Base-by-base conservation (phyloP, 2,329 filamentous ascomycete genomes). In the Diaporthe batatas region DNA sequence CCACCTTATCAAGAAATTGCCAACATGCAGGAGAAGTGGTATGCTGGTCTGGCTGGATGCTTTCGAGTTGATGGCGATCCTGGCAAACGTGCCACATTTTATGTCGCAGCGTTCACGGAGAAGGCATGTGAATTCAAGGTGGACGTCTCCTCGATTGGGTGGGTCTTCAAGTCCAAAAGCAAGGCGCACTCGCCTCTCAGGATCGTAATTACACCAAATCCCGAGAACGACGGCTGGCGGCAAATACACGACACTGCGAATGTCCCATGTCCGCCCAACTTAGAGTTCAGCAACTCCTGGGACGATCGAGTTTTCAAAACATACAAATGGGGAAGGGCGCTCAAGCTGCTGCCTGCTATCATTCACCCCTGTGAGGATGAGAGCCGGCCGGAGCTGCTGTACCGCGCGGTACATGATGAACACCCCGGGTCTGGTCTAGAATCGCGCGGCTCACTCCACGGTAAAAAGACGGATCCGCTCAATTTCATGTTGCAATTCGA, bases 401-500 rank as follows among this genome's bases (percentile, higher is more conserved):
- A 53, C 32, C 64, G 49, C 14, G 64, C 5, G 12, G n/a, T 68
- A 16, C 64, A 68, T 23, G 32, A 14, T 1, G 14, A 12, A 6
- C 64, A 68, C 7, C 32, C 11, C 2, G 34, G 32, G 14, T 6
- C 21, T 2, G 64, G 64, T 29, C 49, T 53, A 14, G 1, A 18
- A 6, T 51, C 49, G n/a, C 49, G 64, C 3, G 64, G 64, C 0
- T 68, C 4, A 12, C 39, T 12, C 39, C 5, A 42, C 25, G 21
- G n/a, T 12, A n/a, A 21, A n/a, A 29, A 68, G 64, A 42, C 21
- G 8, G 29, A 51, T 12, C 6, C 8, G 11, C 2, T 54, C 6
- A 68, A 14, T 4, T 70, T 70, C 55, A 53, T 44, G 53, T 5
- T 47, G 7, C 68, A 49, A 2, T 59, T 70, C 25, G 10, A 34